Base-by-base conservation (phyloP, 768 basidiomycete species). In the Exsudoporus frostii region DNA sequence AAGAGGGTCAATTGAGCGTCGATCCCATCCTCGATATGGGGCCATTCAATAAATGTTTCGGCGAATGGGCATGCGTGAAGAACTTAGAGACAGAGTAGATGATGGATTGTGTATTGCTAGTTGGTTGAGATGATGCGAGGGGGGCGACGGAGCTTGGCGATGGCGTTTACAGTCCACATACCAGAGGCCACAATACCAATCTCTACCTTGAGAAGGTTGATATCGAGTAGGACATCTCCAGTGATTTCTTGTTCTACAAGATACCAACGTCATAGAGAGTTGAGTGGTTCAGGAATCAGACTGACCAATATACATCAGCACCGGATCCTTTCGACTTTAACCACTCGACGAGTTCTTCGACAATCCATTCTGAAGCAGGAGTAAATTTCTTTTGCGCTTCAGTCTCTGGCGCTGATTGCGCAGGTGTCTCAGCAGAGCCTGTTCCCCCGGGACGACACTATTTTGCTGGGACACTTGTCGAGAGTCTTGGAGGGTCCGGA, bases 141-240 rank as follows among this genome's bases (percentile, higher is more conserved):
- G 0, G 88, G 86, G 3, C 84, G 81, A 24, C 86, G 84, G 6
- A 99, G 81, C 51, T 98, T 94, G 5, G 81, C 73, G 60, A 99
- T 97, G 24, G 92, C 92, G 59, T 96, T 94, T 24, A 89, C 86
- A 51, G 98, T 94, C 51, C 92, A 85, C 68, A 91, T 79, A 15
- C 97, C 13, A 61, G 96, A 97, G 4, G 93, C 93, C 63, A 80
- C 75, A 58, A 99, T 92, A 24, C 94, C 97, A 50, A 98, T 87
- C 73, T 98, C 95, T 11, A 74, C 78, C 74, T 98, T 98, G 62
- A 99, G 85, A 15, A 96, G 78, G 64, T 86, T 88, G 50, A 86
- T 83, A 57, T 98, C 93, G 54, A 98, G 87, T 63, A 99, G 82
- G 30, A 98, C 91, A 62, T 99, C 97, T n/a, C 97, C 97, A 0